These are phyloP conservation scores for Neofusicoccum cordaticola DNA, from an alignment of 2,329 filamentous ascomycete species.

Conservation along the genomic window DNA sequence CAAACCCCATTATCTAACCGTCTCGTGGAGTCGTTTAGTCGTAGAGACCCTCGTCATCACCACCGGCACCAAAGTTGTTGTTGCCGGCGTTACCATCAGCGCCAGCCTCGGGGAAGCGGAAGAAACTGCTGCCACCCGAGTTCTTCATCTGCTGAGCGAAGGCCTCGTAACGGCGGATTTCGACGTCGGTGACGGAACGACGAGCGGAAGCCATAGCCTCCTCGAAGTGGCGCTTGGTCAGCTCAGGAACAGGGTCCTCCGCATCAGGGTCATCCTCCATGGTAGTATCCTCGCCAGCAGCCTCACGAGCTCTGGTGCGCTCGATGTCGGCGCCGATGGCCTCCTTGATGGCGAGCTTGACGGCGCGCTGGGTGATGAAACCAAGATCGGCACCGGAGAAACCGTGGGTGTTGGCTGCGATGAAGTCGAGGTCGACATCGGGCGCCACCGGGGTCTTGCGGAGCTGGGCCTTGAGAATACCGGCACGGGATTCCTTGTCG, in stretches of 20 bases:
- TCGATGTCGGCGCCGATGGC: conserved; percentile 87
- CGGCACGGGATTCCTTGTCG: conserved; percentile 81
- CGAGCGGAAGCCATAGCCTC: conserved; percentile 96
- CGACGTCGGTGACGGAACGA: conserved; percentile 90
- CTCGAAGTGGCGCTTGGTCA: conserved; percentile 96
- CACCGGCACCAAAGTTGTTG: conserved; percentile 72
- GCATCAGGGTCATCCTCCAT: conserved; percentile 76
- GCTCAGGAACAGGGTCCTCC: conserved; percentile 92
- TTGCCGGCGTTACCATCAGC: conserved; percentile 45
- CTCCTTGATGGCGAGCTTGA: conserved; percentile 99
- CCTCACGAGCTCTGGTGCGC: conserved; percentile 84
- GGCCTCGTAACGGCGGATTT: conserved; percentile 97
- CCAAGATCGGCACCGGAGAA: conserved; percentile 99
- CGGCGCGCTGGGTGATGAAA: conserved; percentile 97
- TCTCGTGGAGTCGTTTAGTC: conserved; percentile 56
- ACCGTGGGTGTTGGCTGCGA: conserved; percentile 94
- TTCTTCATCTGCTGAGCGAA: conserved; percentile 99
- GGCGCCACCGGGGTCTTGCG: conserved; percentile 91
- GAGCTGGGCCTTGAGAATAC: conserved; percentile 92
- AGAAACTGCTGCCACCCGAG: conserved; percentile 89
- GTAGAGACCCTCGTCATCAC: conserved; percentile 95
- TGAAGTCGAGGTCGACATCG: conserved; percentile 87
- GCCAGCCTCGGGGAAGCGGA: conserved; percentile 78
- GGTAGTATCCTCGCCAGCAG: conserved; percentile 68
- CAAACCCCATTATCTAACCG: conserved; percentile 14